Evolutionary conservation across 768 basidiomycete species (phyloP).

Genomic region (Hemileccinum impolitum): DNA sequence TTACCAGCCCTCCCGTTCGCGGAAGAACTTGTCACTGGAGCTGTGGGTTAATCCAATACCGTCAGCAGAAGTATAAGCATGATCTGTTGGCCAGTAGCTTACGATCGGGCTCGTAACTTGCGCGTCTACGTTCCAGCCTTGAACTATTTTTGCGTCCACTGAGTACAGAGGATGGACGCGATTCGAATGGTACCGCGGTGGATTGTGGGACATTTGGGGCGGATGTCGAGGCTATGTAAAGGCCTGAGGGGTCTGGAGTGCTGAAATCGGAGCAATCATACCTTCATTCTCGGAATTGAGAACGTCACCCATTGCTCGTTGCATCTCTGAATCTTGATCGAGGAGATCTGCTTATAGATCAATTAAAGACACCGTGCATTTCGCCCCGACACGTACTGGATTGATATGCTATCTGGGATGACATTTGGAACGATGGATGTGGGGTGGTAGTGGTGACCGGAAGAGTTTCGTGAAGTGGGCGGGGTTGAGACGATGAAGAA

Average conservation of each 20-base stretch:
- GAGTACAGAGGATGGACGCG: constrained; percentile 16
- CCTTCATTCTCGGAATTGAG: constrained; percentile 50
- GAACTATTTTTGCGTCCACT: background rate
- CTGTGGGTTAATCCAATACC: constrained; percentile 16
- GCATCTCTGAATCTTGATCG: constrained; percentile 73
- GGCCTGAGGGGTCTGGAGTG: background rate
- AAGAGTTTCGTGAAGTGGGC: constrained; percentile 39
- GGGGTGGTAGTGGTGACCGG: constrained; percentile 56
- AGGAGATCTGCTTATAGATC: constrained; percentile 48
- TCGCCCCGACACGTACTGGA: constrained; percentile 45
- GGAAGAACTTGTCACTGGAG: constrained; percentile 27
- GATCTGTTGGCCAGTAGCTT: constrained; percentile 1
- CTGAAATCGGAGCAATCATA: constrained; percentile 2
- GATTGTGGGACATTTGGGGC: constrained; percentile 5
- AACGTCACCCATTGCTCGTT: constrained; percentile 53
- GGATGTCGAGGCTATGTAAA: constrained; percentile 14
- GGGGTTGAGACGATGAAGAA: constrained; percentile 37
- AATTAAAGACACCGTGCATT: background rate
- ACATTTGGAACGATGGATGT: constrained; percentile 50
- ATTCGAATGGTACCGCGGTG: constrained; percentile 2
- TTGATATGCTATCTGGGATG: constrained; percentile 46
- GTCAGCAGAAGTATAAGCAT: background rate
- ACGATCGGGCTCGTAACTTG: constrained; percentile 18
- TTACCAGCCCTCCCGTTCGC: constrained; percentile 14
- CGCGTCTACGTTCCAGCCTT: constrained; percentile 5